Conservation (phyloP, 2,329 filamentous ascomycete genomes). For the Didymella pomorum region DNA sequence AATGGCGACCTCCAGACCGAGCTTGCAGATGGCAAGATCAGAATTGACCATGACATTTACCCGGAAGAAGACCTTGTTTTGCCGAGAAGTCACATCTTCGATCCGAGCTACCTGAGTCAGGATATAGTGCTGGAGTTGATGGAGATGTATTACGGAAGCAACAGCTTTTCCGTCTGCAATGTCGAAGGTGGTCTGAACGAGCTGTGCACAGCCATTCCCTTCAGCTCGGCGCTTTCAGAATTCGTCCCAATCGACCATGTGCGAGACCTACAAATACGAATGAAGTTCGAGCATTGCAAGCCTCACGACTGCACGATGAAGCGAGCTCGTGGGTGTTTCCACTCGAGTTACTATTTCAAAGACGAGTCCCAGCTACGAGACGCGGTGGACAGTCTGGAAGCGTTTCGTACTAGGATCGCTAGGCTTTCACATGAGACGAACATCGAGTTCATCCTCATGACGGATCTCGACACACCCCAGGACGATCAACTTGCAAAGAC, state of each 20-base stretch:
- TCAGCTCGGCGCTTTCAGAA: not conserved
- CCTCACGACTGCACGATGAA: not conserved
- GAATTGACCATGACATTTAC: conserved; percentile 30
- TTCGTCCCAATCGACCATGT: conserved; percentile 27
- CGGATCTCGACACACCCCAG: not conserved
- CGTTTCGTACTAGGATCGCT: conserved; percentile 1
- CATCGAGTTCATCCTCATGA: conserved; percentile 37
- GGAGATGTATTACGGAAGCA: conserved; percentile 30
- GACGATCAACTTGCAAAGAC: too few relatives aligned
- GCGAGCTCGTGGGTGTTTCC: not conserved
- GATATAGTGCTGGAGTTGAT: conserved; percentile 24
- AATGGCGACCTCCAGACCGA: conserved; percentile 6
- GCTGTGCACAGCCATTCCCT: conserved; percentile 12
- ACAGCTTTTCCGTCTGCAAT: conserved; percentile 37
- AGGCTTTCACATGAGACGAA: conserved; percentile 11
- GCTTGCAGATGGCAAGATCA: conserved; percentile 29
- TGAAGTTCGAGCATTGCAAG: conserved; percentile 35
- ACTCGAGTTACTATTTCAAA: not conserved
- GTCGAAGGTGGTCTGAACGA: conserved; percentile 25
- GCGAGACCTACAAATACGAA: conserved; percentile 32
- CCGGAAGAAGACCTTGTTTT: conserved; percentile 29
- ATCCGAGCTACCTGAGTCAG: conserved; percentile 29
- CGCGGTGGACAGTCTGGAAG: conserved; percentile 6
- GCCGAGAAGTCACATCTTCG: conserved; percentile 32
- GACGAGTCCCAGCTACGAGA: not conserved